These are phyloP conservation scores for Acer yangbiense DNA, from an alignment of 345 rosid genomes.

Conservation along the genomic window DNA sequence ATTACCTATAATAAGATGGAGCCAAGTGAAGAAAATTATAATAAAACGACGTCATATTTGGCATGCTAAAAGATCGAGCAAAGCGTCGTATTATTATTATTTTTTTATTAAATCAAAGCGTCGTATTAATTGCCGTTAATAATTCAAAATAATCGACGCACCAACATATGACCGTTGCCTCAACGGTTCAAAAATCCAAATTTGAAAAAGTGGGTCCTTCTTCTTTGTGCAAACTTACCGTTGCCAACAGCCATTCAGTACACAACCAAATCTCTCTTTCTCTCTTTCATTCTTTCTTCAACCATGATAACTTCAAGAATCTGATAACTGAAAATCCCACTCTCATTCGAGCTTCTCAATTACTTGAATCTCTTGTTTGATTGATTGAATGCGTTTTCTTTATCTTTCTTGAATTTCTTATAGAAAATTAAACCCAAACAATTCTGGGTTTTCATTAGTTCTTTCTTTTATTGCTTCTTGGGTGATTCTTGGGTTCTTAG, in stretches of 20 bases:
- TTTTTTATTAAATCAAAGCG: too few species aligned
- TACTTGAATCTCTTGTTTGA: neutral
- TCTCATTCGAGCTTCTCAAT: neutral
- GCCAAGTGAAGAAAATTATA: too few species aligned
- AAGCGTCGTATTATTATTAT: neutral
- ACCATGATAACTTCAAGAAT: conserved; percentile 14
- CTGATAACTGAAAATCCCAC: neutral
- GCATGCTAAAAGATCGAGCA: neutral
- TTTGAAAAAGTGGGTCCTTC: conserved; percentile 14
- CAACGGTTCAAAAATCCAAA: conserved; percentile 50
- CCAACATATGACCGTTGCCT: conserved; percentile 51
- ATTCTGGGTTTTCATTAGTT: neutral
- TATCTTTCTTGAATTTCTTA: neutral
- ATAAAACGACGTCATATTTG: neutral
- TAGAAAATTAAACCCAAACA: neutral
- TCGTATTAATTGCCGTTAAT: neutral
- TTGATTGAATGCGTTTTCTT: neutral
- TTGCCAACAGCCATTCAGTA: conserved; percentile 34
- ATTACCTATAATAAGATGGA: neutral
- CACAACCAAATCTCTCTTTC: conserved; percentile 4
- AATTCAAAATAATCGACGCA: conserved; percentile 28
- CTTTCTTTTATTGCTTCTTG: conserved; percentile 7
- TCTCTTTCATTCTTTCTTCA: conserved; percentile 5
- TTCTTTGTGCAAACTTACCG: conserved; percentile 34
- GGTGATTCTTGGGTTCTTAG: neutral